Evolutionary conservation across 2,329 filamentous ascomycete species (phyloP).

Genomic region (Rhexocercosporidium sp.): DNA sequence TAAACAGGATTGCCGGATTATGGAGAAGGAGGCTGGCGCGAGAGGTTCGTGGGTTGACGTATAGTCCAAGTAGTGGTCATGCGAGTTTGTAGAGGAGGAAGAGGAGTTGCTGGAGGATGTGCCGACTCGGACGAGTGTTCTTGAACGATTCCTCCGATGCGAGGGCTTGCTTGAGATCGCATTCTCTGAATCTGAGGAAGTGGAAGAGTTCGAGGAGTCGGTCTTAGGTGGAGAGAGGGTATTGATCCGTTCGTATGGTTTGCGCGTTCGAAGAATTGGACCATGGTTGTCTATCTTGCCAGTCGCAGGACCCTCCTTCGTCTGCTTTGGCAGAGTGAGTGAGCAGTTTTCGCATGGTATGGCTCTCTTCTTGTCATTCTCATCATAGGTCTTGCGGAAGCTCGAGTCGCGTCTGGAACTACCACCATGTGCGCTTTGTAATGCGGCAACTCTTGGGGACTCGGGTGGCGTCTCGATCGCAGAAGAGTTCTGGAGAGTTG

Average conservation of each 20-base stretch:
- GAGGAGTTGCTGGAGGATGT: slow-evolving; percentile 40
- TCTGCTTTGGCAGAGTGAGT: slow-evolving; percentile 63
- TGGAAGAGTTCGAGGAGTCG: slow-evolving; percentile 35
- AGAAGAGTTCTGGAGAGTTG: slow-evolving; percentile 43
- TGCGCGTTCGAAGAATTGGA: slow-evolving; percentile 64
- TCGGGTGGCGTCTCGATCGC: slow-evolving; percentile 63
- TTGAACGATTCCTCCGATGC: slow-evolving; percentile 27
- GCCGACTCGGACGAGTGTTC: slow-evolving; percentile 26
- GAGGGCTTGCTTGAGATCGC: slow-evolving; percentile 28
- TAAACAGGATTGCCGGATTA: slow-evolving; percentile 68
- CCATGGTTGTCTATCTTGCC: slow-evolving; percentile 40
- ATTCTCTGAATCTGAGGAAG: slow-evolving; percentile 38
- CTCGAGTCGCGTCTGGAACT: slow-evolving; percentile 58
- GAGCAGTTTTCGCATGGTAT: slow-evolving; percentile 73
- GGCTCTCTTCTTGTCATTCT: slow-evolving; percentile 66
- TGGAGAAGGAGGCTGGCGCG: slow-evolving; percentile 66
- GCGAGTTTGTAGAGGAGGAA: slow-evolving; percentile 54
- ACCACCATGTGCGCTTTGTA: slow-evolving; percentile 37
- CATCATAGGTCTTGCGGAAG: slow-evolving; percentile 68
- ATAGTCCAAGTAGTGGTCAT: slow-evolving; percentile 70
- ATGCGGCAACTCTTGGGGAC: slow-evolving; percentile 54
- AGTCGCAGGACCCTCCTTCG: slow-evolving; percentile 38
- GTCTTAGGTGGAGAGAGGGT: slow-evolving; percentile 38
- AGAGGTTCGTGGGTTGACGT: slow-evolving; percentile 71
- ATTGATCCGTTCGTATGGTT: slow-evolving; percentile 63